Conservation (phyloP, 1,139 yeast species). For the Pichia sp. region DNA sequence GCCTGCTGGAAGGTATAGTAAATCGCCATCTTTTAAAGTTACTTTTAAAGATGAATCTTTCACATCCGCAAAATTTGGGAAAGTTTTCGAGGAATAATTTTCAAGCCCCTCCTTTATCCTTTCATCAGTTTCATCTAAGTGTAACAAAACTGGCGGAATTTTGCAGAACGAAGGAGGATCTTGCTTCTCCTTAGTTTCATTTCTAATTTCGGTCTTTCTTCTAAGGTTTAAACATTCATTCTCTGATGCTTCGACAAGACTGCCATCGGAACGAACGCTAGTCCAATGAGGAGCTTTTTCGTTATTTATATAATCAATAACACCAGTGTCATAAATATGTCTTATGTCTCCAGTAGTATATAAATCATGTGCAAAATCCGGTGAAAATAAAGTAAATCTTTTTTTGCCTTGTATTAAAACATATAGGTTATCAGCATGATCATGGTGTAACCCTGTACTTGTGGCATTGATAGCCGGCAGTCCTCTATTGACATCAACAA, state of each 20-base stretch:
- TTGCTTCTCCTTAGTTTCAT: conserved; percentile 19
- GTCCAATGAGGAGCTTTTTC: conserved; percentile 54
- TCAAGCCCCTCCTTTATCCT: conserved; percentile 27
- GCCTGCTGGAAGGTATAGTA: conserved; percentile 67
- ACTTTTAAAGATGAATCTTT: conserved; percentile 32
- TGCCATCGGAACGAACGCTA: conserved; percentile 56
- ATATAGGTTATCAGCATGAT: conserved; percentile 71
- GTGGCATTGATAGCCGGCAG: conserved; percentile 47
- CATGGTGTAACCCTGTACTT: conserved; percentile 76
- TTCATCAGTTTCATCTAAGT: conserved; percentile 45
- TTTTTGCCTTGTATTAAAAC: conserved; percentile 55
- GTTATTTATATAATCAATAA: conserved; percentile 53
- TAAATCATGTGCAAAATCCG: conserved; percentile 50
- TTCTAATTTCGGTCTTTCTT: too few species aligned
- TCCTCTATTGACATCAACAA: conserved; percentile 37
- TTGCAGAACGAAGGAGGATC: conserved; percentile 68
- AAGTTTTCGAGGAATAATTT: conserved; percentile 34
- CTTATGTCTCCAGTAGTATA: conserved; percentile 55
- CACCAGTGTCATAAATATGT: conserved; percentile 50
- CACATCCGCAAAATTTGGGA: conserved; percentile 44
- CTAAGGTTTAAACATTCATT: not conserved
- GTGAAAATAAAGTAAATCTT: conserved; percentile 59
- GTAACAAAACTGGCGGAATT: conserved; percentile 58
- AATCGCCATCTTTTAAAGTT: conserved; percentile 53
- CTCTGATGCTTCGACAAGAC: conserved; percentile 2